Evolutionary conservation across 495 filamentous ascomycete genomes (phyloP), one percentile per base, ranked within the genome.

Genomic region (Darksidea phi): DNA sequence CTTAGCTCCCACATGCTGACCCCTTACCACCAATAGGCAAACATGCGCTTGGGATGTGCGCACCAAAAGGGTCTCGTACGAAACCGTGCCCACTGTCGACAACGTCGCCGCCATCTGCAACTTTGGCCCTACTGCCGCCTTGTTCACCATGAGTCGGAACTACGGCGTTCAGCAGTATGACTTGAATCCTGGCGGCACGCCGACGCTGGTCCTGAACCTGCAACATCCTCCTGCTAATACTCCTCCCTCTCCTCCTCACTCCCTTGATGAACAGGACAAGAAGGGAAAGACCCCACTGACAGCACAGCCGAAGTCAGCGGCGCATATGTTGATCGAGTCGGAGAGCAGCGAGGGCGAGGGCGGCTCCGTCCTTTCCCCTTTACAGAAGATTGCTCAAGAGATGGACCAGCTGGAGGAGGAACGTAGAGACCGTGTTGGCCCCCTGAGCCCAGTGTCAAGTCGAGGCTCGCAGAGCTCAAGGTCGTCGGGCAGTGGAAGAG

Each of bases 1-100:
- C 53, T 64, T 60, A 64, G 58, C 18, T 55, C 57, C 48, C 62
- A 64, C 54, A 53, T 51, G 41, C 58, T 64, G 61, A 58, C 57
- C 21, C 21, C 60, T 49, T 52, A 50, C 25, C 23, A 75, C 66
- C 59, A 72, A 64, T 70, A 98, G 94, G 51, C 88, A 94, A 78
- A 96, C 92, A 54, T 86, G 87, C 69, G 84, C 89, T 37, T 97
- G 94, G 93, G 94, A 98, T 79, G 94, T 98, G 57, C 82, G 91
- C 64, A 98, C 95, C 10, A 98, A 97, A 71, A 88, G 93, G 63
- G 89, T 97, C 57, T 87, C 91, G 13, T 95, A 83, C 73, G 91
- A 96, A 63, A 79, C 81, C 47, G 88, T 98, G 43, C 89, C 90
- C 26, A 97, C 91, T 6, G 80, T 92, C 18, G 88, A 91, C 5